phyloP scores from a whole-genome alignment of 371 early-diverging fungal species.

The Vairimorpha apis region DNA sequence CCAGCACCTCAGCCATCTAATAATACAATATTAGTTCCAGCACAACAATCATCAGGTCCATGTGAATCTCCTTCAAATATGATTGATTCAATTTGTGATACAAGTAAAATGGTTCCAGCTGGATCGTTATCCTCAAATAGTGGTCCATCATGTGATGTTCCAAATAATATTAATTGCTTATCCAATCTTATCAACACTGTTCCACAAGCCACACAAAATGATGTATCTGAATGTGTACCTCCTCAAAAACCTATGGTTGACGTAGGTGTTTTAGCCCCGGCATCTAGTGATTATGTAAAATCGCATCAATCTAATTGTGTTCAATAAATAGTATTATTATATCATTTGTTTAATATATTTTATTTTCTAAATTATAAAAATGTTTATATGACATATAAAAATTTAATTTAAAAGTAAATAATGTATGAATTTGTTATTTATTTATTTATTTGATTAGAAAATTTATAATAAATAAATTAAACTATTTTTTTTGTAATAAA shows the following conservation, averaged over 20 bases:
- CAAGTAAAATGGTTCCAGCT: background rate
- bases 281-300: background rate
- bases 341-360: no score
- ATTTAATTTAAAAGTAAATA: no score
- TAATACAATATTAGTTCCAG: background rate
- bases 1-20: background rate
- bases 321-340: conserved; percentile 5
- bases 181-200: background rate
- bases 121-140: background rate
- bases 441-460: no score
- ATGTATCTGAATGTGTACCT: background rate
- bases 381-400: no score
- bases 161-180: background rate
- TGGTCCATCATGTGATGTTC: conserved; percentile 1
- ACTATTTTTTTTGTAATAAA: no score
- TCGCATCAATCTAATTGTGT: background rate
- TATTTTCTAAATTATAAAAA: no score
- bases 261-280: conserved; percentile 6
- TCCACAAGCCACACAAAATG: background rate
- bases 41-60: background rate
- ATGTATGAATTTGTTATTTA: no score
- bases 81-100: conserved; percentile 5
- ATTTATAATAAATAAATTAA: no score
- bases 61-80: conserved; percentile 1
- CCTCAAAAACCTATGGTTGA: background rate